Percentiles rank a stretch among this genome's conserved stretches.
phyloP scores from a whole-genome alignment of 2,329 filamentous ascomycete genomes.

The Fusarium mangiferae region DNA sequence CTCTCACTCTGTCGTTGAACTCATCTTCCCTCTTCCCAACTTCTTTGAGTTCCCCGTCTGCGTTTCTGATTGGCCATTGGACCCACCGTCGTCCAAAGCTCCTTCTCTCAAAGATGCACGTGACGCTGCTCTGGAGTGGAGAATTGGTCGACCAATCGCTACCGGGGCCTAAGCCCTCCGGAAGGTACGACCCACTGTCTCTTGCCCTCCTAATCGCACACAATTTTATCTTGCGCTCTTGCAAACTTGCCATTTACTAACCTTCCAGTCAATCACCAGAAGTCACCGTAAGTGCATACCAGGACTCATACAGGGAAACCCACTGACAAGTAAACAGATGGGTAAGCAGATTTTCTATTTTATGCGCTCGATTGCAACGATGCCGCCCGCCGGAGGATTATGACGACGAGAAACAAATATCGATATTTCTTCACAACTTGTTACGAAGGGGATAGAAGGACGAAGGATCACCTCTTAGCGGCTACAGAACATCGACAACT shows the following conservation, averaged over 20 bases:
- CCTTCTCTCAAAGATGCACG: slow-evolving; percentile 30
- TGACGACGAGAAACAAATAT: slow-evolving; percentile 34
- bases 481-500: neutral
- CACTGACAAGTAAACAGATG: slow-evolving; percentile 64
- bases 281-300: slow-evolving; percentile 59
- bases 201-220: slow-evolving; percentile 55
- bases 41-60: slow-evolving; percentile 15
- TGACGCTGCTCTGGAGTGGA: slow-evolving; percentile 33
- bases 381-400: slow-evolving; percentile 40
- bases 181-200: slow-evolving; percentile 41
- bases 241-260: slow-evolving; percentile 53
- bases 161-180: slow-evolving; percentile 52
- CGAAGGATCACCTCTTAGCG: slow-evolving; percentile 4
- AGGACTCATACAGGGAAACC: slow-evolving; percentile 46
- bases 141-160: slow-evolving; percentile 47
- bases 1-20: slow-evolving; percentile 28
- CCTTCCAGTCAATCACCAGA: slow-evolving; percentile 57
- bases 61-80: slow-evolving; percentile 40
- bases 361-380: slow-evolving; percentile 36
- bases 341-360: slow-evolving; percentile 61
- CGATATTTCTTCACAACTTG: slow-evolving; percentile 24
- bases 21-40: slow-evolving; percentile 23
- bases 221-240: slow-evolving; percentile 52
- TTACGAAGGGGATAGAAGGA: neutral
- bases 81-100: neutral